phyloP scores from a whole-genome alignment of 164 flowering plant genomes.

The Santalum album region DNA sequence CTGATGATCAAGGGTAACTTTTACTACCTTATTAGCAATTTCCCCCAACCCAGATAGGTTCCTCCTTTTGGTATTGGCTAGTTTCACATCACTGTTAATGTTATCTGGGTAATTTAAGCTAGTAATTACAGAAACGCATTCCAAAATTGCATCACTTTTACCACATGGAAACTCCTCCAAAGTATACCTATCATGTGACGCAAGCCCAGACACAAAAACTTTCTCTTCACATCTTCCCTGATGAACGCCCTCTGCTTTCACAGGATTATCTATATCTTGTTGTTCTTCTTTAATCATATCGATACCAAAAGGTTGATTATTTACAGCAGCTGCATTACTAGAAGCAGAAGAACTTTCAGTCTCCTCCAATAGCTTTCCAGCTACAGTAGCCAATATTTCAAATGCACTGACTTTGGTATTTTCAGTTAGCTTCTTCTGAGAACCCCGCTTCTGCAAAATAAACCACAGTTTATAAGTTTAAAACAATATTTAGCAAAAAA shows the following conservation, averaged over 20 bases:
- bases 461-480: neutral
- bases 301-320: slow-evolving; percentile 10
- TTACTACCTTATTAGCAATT: slow-evolving; percentile 8
- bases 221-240: slow-evolving; percentile 22
- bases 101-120: slow-evolving; percentile 15
- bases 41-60: slow-evolving; percentile 1
- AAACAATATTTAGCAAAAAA: neutral
- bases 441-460: slow-evolving; percentile 17
- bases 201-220: slow-evolving; percentile 9
- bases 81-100: slow-evolving; percentile 13
- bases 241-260: slow-evolving; percentile 16
- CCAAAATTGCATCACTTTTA: slow-evolving; percentile 16
- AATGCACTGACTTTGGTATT: slow-evolving; percentile 27
- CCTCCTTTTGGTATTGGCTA: slow-evolving; percentile 11
- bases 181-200: slow-evolving; percentile 12
- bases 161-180: slow-evolving; percentile 9
- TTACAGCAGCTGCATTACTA: slow-evolving; percentile 27
- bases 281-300: slow-evolving; percentile 15
- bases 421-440: slow-evolving; percentile 17
- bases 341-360: slow-evolving; percentile 39
- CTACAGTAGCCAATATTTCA: slow-evolving; percentile 42
- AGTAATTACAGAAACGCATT: slow-evolving; percentile 12
- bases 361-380: slow-evolving; percentile 37
- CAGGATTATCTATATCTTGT: slow-evolving; percentile 8
- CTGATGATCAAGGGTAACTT: slow-evolving; percentile 7